Base-by-base conservation (phyloP, 495 filamentous ascomycete genomes). In the Chaetomium tenue region DNA sequence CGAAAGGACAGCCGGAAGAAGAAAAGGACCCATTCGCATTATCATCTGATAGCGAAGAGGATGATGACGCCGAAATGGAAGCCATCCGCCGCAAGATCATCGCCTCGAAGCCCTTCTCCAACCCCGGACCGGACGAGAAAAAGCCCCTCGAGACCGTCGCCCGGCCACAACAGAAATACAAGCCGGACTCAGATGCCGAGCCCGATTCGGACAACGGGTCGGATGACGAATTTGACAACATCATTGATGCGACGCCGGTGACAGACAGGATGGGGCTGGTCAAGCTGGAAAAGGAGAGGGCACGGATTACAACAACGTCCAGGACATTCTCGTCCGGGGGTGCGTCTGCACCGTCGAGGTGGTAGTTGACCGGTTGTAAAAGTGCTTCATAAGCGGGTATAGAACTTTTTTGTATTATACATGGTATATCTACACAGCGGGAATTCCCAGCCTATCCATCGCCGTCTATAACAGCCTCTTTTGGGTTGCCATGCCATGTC, bases 41-140 rank as follows among this genome's bases (percentile, higher is more conserved):
- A 46, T 89, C 90, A 42, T 88, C 89, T 6, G 88, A 89, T 22
- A 51, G 47, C 46, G 66, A 65, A 23, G 87, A 67, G 11, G 66
- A 90, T 13, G 90, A 91, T 53, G 89, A 89, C 61, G 90, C 88
- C 61, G 89, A 95, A 71, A 97, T 97, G 90, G 93, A 91, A 47
- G 92, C 94, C 67, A 86, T 98, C 30, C 82, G 94, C 46, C 86
- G 86, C 47, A 88, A 89, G 68, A 90, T 97, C 23, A 81, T 98
- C 3, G 87, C 84, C 2, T 97, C 93, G 5, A 96, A 92, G 67
- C 82, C 90, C 0, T 98, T 97, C 67, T 79, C 89, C 47, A 90
- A 91, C 67, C 86, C 86, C 15, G 65, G 79, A 33, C 64, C 66
- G 47, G 72, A 80, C 16, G 71, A 74, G 28, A 70, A 79, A 53